Conservation (phyloP, 108 stramenopile species). For the Epithemia pelagica region DNA sequence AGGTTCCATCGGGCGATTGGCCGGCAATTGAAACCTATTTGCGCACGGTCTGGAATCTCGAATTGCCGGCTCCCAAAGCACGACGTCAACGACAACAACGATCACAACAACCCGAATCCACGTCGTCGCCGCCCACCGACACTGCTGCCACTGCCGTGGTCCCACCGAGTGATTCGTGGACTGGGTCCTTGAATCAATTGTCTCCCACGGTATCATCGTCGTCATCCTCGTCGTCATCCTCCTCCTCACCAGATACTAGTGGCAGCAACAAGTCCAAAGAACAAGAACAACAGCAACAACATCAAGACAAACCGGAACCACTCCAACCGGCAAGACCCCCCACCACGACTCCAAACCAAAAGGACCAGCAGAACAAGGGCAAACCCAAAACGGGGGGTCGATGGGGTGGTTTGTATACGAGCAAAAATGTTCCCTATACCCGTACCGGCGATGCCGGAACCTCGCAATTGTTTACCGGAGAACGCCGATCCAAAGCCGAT, state of each 20-base stretch:
- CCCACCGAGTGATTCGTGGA: not conserved
- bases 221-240: not conserved
- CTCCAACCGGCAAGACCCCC: not conserved
- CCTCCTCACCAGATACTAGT: not conserved
- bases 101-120: not conserved
- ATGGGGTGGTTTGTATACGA: slow-evolving; percentile 42
- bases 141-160: not conserved
- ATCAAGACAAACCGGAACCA: not conserved
- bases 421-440: slow-evolving; percentile 86
- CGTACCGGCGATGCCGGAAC: slow-evolving; percentile 64
- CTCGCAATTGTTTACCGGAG: slow-evolving; percentile 68
- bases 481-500: slow-evolving; percentile 69
- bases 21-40: slow-evolving; percentile 13
- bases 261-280: slow-evolving; percentile 7
- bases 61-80: not conserved
- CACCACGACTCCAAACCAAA: not conserved
- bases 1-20: slow-evolving; percentile 46
- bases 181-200: not conserved
- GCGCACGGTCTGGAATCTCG: too few species aligned
- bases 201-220: not conserved
- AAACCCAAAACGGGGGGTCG: slow-evolving; percentile 30
- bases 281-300: not conserved
- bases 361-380: not conserved
- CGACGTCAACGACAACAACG: not conserved
- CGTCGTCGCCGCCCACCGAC: not conserved